Percentiles rank a stretch among this genome's conserved stretches.
Conservation (phyloP, 2,329 filamentous ascomycete genomes). For the Fusarium oligoseptatum region DNA sequence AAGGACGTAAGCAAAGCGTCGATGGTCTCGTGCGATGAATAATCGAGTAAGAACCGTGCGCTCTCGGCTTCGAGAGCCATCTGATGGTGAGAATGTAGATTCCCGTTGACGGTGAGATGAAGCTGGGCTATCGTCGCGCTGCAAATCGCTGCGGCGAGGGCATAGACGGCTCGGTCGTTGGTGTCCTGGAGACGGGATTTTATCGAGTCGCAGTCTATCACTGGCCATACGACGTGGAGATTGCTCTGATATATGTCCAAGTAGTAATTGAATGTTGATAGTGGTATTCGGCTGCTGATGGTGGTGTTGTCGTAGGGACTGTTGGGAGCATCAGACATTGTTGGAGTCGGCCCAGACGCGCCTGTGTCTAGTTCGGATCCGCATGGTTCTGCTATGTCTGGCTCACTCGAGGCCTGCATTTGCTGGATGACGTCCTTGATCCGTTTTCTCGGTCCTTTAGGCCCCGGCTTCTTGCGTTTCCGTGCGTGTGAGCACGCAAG, state of each 20-base stretch:
- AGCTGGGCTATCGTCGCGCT: slow-evolving; percentile 28
- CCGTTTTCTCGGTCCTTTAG: slow-evolving; percentile 25
- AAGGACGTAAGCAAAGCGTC: slow-evolving; percentile 23
- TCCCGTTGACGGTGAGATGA: neutral
- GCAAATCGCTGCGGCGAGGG: slow-evolving; percentile 20
- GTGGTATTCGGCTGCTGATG: neutral
- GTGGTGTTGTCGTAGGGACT: neutral
- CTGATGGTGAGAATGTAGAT: neutral
- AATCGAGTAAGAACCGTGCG: slow-evolving; percentile 23
- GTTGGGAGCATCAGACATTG: neutral
- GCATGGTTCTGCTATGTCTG: too few relatives aligned
- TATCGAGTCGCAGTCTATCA: slow-evolving; percentile 10
- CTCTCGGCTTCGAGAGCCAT: slow-evolving; percentile 15
- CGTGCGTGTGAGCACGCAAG: slow-evolving; percentile 23
- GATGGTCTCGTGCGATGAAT: slow-evolving; percentile 7
- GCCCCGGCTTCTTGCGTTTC: slow-evolving; percentile 26
- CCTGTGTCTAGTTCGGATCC: neutral
- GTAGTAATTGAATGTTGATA: slow-evolving; percentile 18
- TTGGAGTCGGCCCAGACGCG: neutral
- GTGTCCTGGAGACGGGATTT: neutral
- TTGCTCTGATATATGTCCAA: slow-evolving; percentile 14
- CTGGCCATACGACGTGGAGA: slow-evolving; percentile 21
- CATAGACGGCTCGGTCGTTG: slow-evolving; percentile 16
- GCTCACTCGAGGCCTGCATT: neutral
- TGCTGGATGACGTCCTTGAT: slow-evolving; percentile 27